Base-by-base conservation (phyloP, 2,329 filamentous ascomycete genomes). In the Xylariaceae sp. region DNA sequence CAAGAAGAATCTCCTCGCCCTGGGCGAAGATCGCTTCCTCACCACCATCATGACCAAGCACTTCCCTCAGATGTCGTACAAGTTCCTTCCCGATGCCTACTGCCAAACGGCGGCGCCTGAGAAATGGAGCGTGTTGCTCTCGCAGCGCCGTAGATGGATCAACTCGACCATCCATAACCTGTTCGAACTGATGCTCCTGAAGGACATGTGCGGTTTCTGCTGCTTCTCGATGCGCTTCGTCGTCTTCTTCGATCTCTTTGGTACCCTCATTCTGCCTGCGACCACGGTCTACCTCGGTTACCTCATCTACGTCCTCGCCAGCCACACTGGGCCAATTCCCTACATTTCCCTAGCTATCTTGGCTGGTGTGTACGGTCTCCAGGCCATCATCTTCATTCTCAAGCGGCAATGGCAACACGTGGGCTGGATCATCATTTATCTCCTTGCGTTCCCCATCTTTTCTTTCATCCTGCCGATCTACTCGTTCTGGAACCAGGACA, bases 401-500 rank as follows among this genome's bases (percentile, higher is more conserved):
- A 96, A 95, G 70, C 77, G 92, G 36, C 88, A 97, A 65, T 98
- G 92, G 92, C 89, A 98, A 62, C 90, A 97, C 59, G 78, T 98
- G 45, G 92, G 92, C 52, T 98, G 92, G 92, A 97, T 98, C 89
- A 83, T 98, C 50, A 97, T 98, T 59, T 98, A 98, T 67, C 75
- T 98, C 47, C 53, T 94, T n/a, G 92, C 92, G 3, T 96, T 85
- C 70, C 92, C 92, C 0, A 85, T 98, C 53, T 96, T 90, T 70
- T 92, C 84, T 3, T 86, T 98, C 55, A 60, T 94, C 47, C 76
- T 98, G 9, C 92, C 92, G 1, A 69, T 98, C 48, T 98, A 97
- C 70, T 95, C 90, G 0, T 98, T 98, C 82, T 98, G 92, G 92
- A 94, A 96, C 66, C 89, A 96, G 64, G 92, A 98, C 65, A 90